Evolutionary conservation across 1,139 yeast species (phyloP), one percentile per base, ranked within the genome.

Genomic region (Entelexis paramagnoliae): DNA sequence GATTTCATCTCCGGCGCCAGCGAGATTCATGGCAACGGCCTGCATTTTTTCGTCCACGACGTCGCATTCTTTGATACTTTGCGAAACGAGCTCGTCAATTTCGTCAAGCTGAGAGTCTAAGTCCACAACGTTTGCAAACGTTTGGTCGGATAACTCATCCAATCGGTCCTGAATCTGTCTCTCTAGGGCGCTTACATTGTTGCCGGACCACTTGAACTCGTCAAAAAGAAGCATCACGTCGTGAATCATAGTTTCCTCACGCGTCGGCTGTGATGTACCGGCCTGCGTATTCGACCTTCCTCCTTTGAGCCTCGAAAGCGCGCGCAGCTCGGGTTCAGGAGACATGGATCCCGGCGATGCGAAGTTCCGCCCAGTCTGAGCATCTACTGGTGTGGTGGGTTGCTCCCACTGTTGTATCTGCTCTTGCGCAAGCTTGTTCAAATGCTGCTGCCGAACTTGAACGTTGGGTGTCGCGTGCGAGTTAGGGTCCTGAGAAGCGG

Each of bases 1-100:
- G 49, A 88, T 79, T 55, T 84, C 91, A 8, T 79, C 79, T 4
- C 81, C 76, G 49, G 86, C 74, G 6, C 79, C 74, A 17, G 80
- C 74, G 49, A 81, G 66, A 59, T 80, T 78, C 64, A 81, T 79
- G 13, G 79, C 72, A 59, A 78, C 79, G 35, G 76, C 68, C 2
- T 80, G 75, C 51, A 81, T 64, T 22, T 74, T 64, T 0, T 80
- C 78, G 50, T 73, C 77, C 54, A 89, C 72, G 53, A 77, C 75
- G 39, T 81, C 81, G 58, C 94, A 81, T 60, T 83, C 93, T 7
- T 63, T 67, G 28, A 81, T 66, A 0, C 88, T 77, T 2, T 67
- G 59, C 11, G 66, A 66, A 22, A 80, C 68, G 30, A 72, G 69
- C 6, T 61, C 57, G 29, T 74, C 75, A 46, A 76, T 68, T 55